Percentiles rank a stretch among this genome's conserved stretches.
These are phyloP conservation scores for Murraya paniculata DNA, from an alignment of 345 rosid genomes.

Conservation along the genomic window DNA sequence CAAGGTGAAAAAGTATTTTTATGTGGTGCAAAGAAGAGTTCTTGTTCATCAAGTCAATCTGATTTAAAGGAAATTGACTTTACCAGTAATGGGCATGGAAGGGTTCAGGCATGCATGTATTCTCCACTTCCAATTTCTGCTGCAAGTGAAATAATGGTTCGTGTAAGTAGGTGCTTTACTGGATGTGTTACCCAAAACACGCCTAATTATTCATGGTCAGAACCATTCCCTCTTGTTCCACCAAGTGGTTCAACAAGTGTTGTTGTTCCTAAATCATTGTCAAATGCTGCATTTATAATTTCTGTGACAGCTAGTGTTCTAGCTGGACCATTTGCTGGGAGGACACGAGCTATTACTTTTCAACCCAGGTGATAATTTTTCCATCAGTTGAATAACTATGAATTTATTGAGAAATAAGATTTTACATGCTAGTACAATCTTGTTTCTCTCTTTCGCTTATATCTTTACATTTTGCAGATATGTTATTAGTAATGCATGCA, in stretches of 20 bases:
- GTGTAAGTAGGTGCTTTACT: slow-evolving; percentile 46
- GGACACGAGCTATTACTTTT: slow-evolving; percentile 77
- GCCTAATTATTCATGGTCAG: slow-evolving; percentile 60
- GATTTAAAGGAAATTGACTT: slow-evolving; percentile 37
- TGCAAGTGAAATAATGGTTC: slow-evolving; percentile 52
- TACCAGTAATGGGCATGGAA: slow-evolving; percentile 38
- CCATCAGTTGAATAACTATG: background rate
- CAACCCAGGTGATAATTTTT: slow-evolving; percentile 64
- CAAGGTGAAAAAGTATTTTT: slow-evolving; percentile 29
- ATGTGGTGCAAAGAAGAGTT: slow-evolving; percentile 25
- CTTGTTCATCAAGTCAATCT: slow-evolving; percentile 31
- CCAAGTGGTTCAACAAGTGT: slow-evolving; percentile 81
- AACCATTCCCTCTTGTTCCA: slow-evolving; percentile 72
- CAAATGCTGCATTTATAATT: slow-evolving; percentile 67
- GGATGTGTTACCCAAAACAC: slow-evolving; percentile 37
- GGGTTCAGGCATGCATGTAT: slow-evolving; percentile 71
- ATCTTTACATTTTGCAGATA: slow-evolving; percentile 47
- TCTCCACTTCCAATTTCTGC: slow-evolving; percentile 56
- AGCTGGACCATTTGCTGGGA: slow-evolving; percentile 67
- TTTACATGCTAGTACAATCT: background rate
- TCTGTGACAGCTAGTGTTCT: slow-evolving; percentile 67
- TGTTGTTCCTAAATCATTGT: slow-evolving; percentile 60
- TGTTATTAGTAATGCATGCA: slow-evolving; percentile 82
- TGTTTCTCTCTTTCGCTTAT: slow-evolving; percentile 1
- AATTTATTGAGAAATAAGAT: background rate